Conservation (phyloP, 108 stramenopile species). For the Cyclotella baltica region DNA sequence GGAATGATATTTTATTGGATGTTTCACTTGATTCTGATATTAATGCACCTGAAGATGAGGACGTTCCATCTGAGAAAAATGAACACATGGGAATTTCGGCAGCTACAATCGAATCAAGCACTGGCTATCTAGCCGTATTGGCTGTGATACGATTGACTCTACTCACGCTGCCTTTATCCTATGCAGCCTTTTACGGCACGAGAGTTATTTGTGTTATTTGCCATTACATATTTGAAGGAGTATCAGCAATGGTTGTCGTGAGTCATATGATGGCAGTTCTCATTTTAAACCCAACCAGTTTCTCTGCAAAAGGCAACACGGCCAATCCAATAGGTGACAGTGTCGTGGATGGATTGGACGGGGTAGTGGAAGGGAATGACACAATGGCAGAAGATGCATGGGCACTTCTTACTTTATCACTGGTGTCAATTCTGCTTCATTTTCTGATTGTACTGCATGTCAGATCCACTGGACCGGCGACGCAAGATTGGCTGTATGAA, state of each 20-base stretch:
- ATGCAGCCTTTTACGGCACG: constrained; percentile 80
- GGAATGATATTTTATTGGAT: neutral
- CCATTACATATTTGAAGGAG: constrained; percentile 67
- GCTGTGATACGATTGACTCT: constrained; percentile 65
- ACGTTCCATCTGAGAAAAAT: neutral
- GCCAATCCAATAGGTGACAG: constrained; percentile 11
- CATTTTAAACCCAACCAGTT: constrained; percentile 63
- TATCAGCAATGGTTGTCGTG: constrained; percentile 56
- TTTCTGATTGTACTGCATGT: constrained; percentile 81
- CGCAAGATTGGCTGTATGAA: constrained; percentile 45
- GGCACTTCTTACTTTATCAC: constrained; percentile 61
- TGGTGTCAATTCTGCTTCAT: constrained; percentile 69
- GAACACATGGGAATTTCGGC: constrained; percentile 25
- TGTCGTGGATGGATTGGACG: constrained; percentile 12
- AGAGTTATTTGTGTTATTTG: constrained; percentile 61
- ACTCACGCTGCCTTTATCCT: constrained; percentile 72
- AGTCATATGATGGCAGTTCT: constrained; percentile 67
- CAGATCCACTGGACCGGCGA: constrained; percentile 73
- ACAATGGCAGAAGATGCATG: constrained; percentile 42
- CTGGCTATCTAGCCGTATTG: constrained; percentile 60
- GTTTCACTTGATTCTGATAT: neutral
- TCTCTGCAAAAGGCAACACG: constrained; percentile 20
- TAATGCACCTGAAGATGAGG: neutral
- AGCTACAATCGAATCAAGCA: constrained; percentile 27
- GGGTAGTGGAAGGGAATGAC: constrained; percentile 8